Percentiles rank a stretch among this genome's conserved stretches.
Conservation (phyloP, 1,139 yeast genomes). For the Kodamaea anthophila region DNA sequence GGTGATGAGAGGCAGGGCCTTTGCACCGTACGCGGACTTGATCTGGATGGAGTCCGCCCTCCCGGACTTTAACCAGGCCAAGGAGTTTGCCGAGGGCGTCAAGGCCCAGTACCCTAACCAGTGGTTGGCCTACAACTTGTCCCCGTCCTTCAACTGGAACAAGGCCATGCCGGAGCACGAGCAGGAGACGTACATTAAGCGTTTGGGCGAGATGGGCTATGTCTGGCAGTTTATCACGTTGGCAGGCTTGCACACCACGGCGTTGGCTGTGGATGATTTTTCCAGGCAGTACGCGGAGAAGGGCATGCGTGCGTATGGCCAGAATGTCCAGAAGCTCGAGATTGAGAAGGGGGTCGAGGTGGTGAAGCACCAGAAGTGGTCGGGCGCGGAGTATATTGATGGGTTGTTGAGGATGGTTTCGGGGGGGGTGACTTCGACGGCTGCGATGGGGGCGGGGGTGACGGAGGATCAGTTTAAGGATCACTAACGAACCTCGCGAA, state of each 20-base stretch:
- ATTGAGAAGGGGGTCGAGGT: slow-evolving; percentile 89
- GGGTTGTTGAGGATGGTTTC: slow-evolving; percentile 83
- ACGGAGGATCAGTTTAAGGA: slow-evolving; percentile 91
- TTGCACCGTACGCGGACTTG: slow-evolving; percentile 91
- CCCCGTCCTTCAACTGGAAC: slow-evolving; percentile 98
- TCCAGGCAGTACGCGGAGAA: slow-evolving; percentile 69
- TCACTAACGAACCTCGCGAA: too few species aligned
- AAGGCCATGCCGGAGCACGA: slow-evolving; percentile 84
- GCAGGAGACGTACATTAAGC: slow-evolving; percentile 83
- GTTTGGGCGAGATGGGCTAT: slow-evolving; percentile 86
- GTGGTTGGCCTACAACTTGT: slow-evolving; percentile 94
- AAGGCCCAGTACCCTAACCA: slow-evolving; percentile 75
- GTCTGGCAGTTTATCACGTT: slow-evolving; percentile 97
- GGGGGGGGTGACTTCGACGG: slow-evolving; percentile 93
- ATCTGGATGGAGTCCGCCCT: slow-evolving; percentile 98
- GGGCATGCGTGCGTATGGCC: slow-evolving; percentile 97
- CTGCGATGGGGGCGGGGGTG: slow-evolving; percentile 98
- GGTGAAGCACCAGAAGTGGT: slow-evolving; percentile 98
- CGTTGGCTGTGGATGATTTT: slow-evolving; percentile 84
- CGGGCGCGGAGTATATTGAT: slow-evolving; percentile 97
- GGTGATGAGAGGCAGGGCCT: slow-evolving; percentile 94
- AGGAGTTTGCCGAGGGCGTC: slow-evolving; percentile 91
- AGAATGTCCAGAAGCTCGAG: slow-evolving; percentile 80
- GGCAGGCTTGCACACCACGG: slow-evolving; percentile 96
- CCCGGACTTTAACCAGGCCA: slow-evolving; percentile 91